Base-by-base conservation (phyloP, 495 filamentous ascomycete genomes). In the Daldinia decipiens region DNA sequence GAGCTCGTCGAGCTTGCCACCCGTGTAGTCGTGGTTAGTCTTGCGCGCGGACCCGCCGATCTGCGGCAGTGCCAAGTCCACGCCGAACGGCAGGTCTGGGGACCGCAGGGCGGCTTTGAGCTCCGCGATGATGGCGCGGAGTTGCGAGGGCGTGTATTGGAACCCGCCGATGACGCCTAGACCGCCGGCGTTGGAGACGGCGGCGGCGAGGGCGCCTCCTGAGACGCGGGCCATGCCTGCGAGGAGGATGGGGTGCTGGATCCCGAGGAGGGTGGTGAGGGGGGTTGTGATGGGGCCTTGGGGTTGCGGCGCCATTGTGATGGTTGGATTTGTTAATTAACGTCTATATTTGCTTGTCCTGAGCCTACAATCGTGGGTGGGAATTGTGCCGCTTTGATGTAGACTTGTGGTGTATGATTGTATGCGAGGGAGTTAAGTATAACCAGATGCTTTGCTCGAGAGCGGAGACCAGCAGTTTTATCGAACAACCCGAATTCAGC, bases 11-110 rank as follows among this genome's bases (percentile, higher is more conserved):
- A 97, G 87, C 71, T 91, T 88, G 27, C 93, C 93, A 73, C 88
- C 82, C 0, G 93, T 97, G 84, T 97, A 97, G 79, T 96, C 93
- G 81, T 96, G 92, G 81, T 97, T 97, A 5, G 93, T 97, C 73
- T 89, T 90, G 55, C 93, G 87, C 15, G 93, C 93, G 34, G 77
- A 79, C 45, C 91, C 91, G 62, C 93, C 93, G 63, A 97, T 83
- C 78, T 95, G 92, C 1, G 93, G 93, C 3, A 97, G 87, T 1
- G 93, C 93, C 6, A 97, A 88, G 76, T 97, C 93, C 57, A 97
- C 89, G 71, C 93, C 93, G 79, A 96, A 97, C 3, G 93, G 90
- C 1, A 94, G 87, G 21, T 81, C 79, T 3, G 88, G 87, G 62
- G 84, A 81, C 9, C 71, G 69, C 1, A 95, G 86, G 55, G 88